Conservation (phyloP, 805 yeast species). For the Starmerella apicola region DNA sequence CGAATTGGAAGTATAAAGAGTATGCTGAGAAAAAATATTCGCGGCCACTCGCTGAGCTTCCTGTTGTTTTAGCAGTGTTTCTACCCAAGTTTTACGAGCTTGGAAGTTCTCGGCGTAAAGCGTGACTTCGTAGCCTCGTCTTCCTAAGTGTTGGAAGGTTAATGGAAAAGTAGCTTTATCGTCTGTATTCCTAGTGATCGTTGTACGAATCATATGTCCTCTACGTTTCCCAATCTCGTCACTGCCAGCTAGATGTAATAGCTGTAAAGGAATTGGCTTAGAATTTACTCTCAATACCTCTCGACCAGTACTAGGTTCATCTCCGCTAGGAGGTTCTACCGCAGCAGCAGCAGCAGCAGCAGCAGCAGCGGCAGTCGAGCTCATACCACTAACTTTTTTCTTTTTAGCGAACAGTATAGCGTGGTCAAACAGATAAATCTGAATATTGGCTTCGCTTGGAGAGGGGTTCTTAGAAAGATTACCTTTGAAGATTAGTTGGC, state of each 20-base stretch:
- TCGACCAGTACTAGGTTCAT: constrained; percentile 29
- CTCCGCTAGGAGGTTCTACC: constrained; percentile 15
- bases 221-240: constrained; percentile 52
- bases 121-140: constrained; percentile 36
- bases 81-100: constrained; percentile 68
- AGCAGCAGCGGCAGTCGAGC: constrained; percentile 16
- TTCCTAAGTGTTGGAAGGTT: constrained; percentile 39
- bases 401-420: constrained; percentile 73
- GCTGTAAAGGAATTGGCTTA: constrained; percentile 71
- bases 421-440: constrained; percentile 78
- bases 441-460: constrained; percentile 58
- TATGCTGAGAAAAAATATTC: constrained; percentile 67
- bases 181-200: constrained; percentile 18
- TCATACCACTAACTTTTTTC: constrained; percentile 60
- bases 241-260: constrained; percentile 59
- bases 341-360: constrained; percentile 20
- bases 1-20: constrained; percentile 30
- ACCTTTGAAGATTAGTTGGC: constrained; percentile 70
- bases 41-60: constrained; percentile 54
- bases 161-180: constrained; percentile 31
- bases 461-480: constrained; percentile 60
- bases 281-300: constrained; percentile 87
- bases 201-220: constrained; percentile 20
- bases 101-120: constrained; percentile 32
- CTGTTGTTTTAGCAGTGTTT: constrained; percentile 71